Base-by-base conservation (phyloP, 2,329 filamentous ascomycete genomes). In the Calonectria fujianensis region DNA sequence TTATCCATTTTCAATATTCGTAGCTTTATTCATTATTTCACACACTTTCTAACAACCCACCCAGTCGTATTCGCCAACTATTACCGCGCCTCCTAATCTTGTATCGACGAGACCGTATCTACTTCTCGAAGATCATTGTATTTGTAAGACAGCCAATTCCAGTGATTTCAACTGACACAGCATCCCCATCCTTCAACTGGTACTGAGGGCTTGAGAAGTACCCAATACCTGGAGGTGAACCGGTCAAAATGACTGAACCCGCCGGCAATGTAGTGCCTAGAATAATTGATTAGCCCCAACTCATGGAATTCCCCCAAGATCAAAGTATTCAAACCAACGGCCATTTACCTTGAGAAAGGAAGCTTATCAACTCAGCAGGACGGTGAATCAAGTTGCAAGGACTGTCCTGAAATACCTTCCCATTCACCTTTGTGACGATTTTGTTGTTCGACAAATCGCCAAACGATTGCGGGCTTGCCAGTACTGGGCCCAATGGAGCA, bases 351-450 rank as follows among this genome's bases (percentile, higher is more conserved):
- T 61, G 57, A 7, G 57, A 61, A 24, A 61, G 57, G n/a, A 61
- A 61, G n/a, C 57, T 61, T 7, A 61, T 61, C 1, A 61, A 3
- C 16, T 61, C 24, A 1, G 35, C 57, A 10, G 57, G 57, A 3
- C 57, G 5, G 14, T 61, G 57, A 13, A 61, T 61, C 32, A 61
- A 18, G 24, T 61, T 35, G n/a, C 57, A 61, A 2, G 31, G 35
- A 24, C n/a, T 61, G 14, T 61, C 57, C 29, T 61, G 57, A 29
- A 61, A 61, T 8, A 61, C 57, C 6, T 61, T 39, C 1, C 57
- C 57, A 41, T 61, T 61, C n/a, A 61, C 57, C 24, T 41, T 61
- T 11, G 57, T 61, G n/a, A 61, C 24, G 14, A 61, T 61, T 32
- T 27, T 61, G 6, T 61, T 41, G n/a, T 10, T 10, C 4, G 7